Evolutionary conservation across 2,329 filamentous ascomycete genomes (phyloP).

Genomic region (Lachnum nothofagi): DNA sequence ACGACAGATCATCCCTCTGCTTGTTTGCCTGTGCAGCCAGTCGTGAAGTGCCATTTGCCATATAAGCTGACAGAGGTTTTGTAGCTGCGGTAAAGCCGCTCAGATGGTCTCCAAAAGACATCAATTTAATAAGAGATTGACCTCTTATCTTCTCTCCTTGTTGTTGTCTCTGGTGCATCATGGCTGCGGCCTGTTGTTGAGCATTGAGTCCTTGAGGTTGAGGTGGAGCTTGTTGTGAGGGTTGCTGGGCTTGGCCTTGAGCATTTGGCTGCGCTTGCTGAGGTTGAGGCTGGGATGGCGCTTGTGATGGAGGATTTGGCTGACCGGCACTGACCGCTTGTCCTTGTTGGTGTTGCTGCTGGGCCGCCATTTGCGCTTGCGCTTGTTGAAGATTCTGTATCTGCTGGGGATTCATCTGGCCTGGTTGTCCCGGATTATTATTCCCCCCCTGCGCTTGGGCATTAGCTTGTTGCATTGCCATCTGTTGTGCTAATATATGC

Average conservation of each 20-base stretch:
- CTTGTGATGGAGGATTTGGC: constrained; percentile 40
- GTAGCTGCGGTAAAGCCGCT: constrained; percentile 51
- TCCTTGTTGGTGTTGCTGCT: constrained; percentile 44
- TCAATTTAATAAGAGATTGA: constrained; percentile 53
- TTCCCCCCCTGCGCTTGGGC: constrained; percentile 39
- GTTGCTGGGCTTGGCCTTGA: constrained; percentile 37
- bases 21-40: constrained; percentile 44
- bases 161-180: constrained; percentile 37
- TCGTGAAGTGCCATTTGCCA: constrained; percentile 20
- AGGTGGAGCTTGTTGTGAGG: constrained; percentile 36
- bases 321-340: constrained; percentile 35
- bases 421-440: constrained; percentile 41
- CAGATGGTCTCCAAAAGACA: constrained; percentile 59
- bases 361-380: constrained; percentile 31
- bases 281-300: constrained; percentile 39
- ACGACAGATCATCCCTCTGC: constrained; percentile 61
- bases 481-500: constrained; percentile 44
- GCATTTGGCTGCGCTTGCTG: constrained; percentile 38
- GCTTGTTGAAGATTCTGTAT: constrained; percentile 41
- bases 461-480: constrained; percentile 42
- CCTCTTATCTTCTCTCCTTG: constrained; percentile 42
- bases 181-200: constrained; percentile 29
- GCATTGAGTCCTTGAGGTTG: constrained; percentile 40
- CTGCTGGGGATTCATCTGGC: constrained; percentile 45
- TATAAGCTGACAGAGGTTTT: constrained; percentile 24